Percentiles rank a stretch among this genome's conserved stretches.
Evolutionary conservation across 1,284 basidiomycete genomes (phyloP).

Genomic region (Pyrrhoderma lamaoense): DNA sequence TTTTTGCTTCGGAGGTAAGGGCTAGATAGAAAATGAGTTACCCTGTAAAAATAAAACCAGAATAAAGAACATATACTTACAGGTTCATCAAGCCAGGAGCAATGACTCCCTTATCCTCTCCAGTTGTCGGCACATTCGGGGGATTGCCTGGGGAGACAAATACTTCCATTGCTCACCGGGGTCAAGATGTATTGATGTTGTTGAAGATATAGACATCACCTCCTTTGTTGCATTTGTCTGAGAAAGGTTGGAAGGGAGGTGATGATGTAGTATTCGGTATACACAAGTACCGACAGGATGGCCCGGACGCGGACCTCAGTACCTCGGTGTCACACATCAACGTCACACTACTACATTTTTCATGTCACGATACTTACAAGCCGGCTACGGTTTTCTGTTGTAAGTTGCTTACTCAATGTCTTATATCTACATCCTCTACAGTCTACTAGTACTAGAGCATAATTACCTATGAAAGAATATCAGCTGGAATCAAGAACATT

Average conservation of each 20-base stretch:
- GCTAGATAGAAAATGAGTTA: slow-evolving; percentile 9
- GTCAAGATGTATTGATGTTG: slow-evolving; percentile 12
- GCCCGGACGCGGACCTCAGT: no score
- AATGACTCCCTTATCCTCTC: slow-evolving; percentile 21
- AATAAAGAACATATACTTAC: slow-evolving; percentile 5
- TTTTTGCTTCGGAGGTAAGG: slow-evolving; percentile 20
- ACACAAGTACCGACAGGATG: no score
- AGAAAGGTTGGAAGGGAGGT: no score
- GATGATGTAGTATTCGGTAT: not conserved
- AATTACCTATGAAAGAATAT: no score
- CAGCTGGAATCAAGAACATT: no score
- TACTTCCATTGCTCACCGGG: slow-evolving; percentile 14
- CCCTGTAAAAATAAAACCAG: not conserved
- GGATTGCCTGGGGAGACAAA: slow-evolving; percentile 14
- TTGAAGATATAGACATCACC: slow-evolving; percentile 1
- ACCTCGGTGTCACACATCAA: slow-evolving; percentile 1
- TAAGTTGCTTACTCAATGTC: no score
- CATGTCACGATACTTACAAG: no score
- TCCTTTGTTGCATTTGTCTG: slow-evolving; percentile 4
- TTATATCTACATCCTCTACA: no score
- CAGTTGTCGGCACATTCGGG: slow-evolving; percentile 16
- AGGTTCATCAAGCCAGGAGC: slow-evolving; percentile 21
- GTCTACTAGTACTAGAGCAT: no score
- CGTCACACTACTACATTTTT: not conserved
- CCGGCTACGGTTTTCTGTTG: no score